phyloP scores from a whole-genome alignment of 257 asterid species.

The Plantago ovata region DNA sequence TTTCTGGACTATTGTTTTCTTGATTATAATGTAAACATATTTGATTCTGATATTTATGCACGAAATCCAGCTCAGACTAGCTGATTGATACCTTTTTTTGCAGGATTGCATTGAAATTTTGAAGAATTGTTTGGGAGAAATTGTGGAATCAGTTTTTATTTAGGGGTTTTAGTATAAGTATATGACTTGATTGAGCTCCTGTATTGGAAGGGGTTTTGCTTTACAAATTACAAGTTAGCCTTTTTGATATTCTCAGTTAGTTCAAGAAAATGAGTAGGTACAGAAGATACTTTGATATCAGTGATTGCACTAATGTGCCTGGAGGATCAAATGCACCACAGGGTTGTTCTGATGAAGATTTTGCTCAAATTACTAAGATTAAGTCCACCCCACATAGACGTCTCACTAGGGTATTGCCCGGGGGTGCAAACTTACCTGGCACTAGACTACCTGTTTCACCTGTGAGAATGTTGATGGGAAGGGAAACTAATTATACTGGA shows the following conservation, averaged over 20 bases:
- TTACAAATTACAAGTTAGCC: too few species aligned
- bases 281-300: conserved; percentile 31
- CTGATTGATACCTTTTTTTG: too few species aligned
- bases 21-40: too few species aligned
- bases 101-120: too few species aligned
- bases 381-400: conserved; percentile 48
- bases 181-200: too few species aligned
- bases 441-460: conserved; percentile 52
- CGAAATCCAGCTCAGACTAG: too few species aligned
- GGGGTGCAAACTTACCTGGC: too few species aligned
- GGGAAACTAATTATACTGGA: conserved; percentile 74
- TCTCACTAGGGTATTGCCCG: conserved; percentile 39
- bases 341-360: conserved; percentile 51
- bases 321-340: conserved; percentile 27
- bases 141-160: too few species aligned
- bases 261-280: conserved; percentile 49
- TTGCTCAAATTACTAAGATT: conserved; percentile 49
- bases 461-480: conserved; percentile 67
- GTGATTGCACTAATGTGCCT: conserved; percentile 26
- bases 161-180: too few species aligned
- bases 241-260: not conserved
- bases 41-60: too few species aligned
- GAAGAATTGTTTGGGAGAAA: too few species aligned
- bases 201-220: not conserved
- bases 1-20: too few species aligned